Evolutionary conservation across 2,329 filamentous ascomycete genomes (phyloP), one percentile per base, ranked within the genome.

Genomic region (Penicillium sumatraense): DNA sequence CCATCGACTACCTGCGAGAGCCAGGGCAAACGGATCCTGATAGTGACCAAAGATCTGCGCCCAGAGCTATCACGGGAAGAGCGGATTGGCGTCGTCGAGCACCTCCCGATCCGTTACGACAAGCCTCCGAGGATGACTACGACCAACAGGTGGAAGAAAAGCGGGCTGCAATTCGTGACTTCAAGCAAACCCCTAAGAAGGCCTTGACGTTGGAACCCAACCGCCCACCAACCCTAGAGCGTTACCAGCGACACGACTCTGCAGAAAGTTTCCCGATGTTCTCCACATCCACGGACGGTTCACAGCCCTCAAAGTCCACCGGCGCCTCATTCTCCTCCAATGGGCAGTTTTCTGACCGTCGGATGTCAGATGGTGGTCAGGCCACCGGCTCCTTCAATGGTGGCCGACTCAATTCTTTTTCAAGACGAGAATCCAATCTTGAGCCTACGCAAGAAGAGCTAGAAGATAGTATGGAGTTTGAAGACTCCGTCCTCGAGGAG

Each of bases 241-340:
- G 65, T 60, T 74, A 74, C 63, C 80, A 58, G 66, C 79, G 82
- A 31, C 82, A 84, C 62, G 80, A 85, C 61, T 87, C 84, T 21
- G 78, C 80, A 6, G 85, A 87, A 58, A 87, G 84, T 67, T 86
- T 87, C 61, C 75, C 80, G 20, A 86, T 87, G 81, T 86, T 87
- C 59, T 86, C 83, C 35, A 81, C 82, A n/a, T 85, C 84, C 9
- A 82, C 82, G 1, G 82, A 83, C 57, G 79, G 78, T 56, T 87
- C 84, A 5, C 77, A 82, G 49, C 77, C 73, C 49, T 78, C 76
- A 5, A 78, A 78, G 51, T 86, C 83, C 3, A 72, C 82, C 29
- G 80, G 79, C 18, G 79, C 77, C 24, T 85, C 83, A 0, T 80
- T 81, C 36, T 73, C 71, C 11, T 72, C 74, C 27, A 66, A 62